phyloP scores from a whole-genome alignment of 345 rosid species.

The Gossypium sturtianum region DNA sequence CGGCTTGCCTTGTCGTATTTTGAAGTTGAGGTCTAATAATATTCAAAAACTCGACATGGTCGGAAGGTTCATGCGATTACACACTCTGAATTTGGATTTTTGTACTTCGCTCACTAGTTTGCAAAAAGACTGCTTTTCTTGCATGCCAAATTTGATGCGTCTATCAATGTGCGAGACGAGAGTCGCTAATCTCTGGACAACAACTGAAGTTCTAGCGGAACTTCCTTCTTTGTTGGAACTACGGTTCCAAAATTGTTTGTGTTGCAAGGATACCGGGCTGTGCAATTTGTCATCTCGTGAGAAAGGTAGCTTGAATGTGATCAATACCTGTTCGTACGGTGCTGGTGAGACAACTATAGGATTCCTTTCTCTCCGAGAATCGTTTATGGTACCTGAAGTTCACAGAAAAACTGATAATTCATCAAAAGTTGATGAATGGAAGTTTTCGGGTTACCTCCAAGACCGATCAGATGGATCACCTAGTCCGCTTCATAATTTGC shows the following conservation, averaged over 20 bases:
- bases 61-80: conserved; percentile 37
- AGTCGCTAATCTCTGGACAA: conserved; percentile 49
- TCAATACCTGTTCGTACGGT: conserved; percentile 2
- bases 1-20: conserved; percentile 35
- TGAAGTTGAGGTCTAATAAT: conserved; percentile 27
- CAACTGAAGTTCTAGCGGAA: conserved; percentile 36
- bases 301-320: conserved; percentile 17
- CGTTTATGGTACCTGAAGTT: not conserved
- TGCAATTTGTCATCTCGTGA: conserved; percentile 31
- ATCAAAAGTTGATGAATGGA: conserved; percentile 9
- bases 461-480: conserved; percentile 4
- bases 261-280: conserved; percentile 38
- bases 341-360: conserved; percentile 7
- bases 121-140: conserved; percentile 46
- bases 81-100: conserved; percentile 43
- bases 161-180: conserved; percentile 58
- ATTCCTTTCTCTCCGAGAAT: conserved; percentile 1
- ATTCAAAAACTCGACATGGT: conserved; percentile 36
- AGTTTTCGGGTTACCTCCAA: conserved; percentile 19
- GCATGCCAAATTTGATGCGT: conserved; percentile 44
- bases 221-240: conserved; percentile 43
- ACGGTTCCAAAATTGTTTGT: conserved; percentile 46
- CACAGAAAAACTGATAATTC: not conserved
- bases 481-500: not conserved
- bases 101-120: conserved; percentile 43